Percentiles rank a stretch among this genome's conserved stretches.
Conservation (phyloP, 2,329 filamentous ascomycete genomes). For the Paecilomyces dactylethromorphus region DNA sequence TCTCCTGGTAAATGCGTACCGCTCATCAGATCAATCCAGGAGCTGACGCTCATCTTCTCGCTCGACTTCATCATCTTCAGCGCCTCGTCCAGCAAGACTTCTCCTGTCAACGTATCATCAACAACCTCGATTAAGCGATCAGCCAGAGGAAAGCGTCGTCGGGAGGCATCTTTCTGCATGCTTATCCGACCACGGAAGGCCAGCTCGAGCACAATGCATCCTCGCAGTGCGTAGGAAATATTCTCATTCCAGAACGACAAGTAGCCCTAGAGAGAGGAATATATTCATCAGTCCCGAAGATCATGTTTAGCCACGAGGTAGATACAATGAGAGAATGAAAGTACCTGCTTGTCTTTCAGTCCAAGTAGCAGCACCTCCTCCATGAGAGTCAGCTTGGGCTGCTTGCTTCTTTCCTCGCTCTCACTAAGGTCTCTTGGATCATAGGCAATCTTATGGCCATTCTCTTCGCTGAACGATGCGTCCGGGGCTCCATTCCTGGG, state of each 20-base stretch:
- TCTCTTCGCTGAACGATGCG: constrained; percentile 82
- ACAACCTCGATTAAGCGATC: constrained; percentile 95
- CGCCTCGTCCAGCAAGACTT: constrained; percentile 94
- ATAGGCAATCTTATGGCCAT: constrained; percentile 97
- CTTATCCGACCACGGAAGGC: constrained; percentile 92
- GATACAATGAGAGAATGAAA: constrained; percentile 18
- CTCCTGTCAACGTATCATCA: constrained; percentile 91
- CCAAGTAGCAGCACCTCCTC: constrained; percentile 94
- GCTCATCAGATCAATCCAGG: constrained; percentile 98
- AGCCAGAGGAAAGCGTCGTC: constrained; percentile 84
- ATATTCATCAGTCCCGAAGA: neutral
- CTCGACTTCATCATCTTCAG: constrained; percentile 99
- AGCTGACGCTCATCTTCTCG: constrained; percentile 99
- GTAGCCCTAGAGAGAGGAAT: constrained; percentile 62
- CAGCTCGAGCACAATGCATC: constrained; percentile 96
- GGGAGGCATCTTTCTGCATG: constrained; percentile 95
- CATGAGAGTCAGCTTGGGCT: constrained; percentile 98
- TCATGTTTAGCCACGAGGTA: neutral
- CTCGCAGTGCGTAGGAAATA: constrained; percentile 94
- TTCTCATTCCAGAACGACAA: constrained; percentile 99
- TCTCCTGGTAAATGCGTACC: constrained; percentile 50
- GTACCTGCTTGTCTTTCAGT: constrained; percentile 96
- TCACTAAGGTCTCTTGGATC: constrained; percentile 97
- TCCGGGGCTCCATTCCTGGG: constrained; percentile 56
- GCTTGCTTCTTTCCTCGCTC: constrained; percentile 91